Evolutionary conservation across 2,329 filamentous ascomycete genomes (phyloP).

Genomic region (Pseudopithomyces maydicus): DNA sequence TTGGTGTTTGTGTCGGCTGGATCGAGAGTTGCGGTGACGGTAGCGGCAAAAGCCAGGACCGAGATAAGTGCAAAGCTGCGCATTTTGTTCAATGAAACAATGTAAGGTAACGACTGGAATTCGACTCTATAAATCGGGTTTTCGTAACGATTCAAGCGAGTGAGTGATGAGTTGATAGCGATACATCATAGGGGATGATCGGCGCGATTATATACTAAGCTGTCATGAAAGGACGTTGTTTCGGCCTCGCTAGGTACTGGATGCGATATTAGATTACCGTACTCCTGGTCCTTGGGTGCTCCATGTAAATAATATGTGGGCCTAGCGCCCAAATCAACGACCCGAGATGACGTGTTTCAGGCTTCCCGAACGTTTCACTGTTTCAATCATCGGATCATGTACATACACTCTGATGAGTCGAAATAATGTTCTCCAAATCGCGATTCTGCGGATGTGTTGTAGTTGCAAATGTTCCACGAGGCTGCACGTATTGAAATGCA

Average conservation of each 20-base stretch:
- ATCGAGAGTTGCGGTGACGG: slow-evolving; percentile 37
- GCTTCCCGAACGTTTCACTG: neutral
- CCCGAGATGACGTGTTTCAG: slow-evolving; percentile 1
- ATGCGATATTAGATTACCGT: neutral
- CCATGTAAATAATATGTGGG: slow-evolving; percentile 1
- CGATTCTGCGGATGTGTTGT: neutral
- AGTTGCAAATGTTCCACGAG: neutral
- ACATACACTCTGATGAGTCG: neutral
- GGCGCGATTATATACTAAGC: neutral
- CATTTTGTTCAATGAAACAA: neutral
- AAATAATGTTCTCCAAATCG: neutral
- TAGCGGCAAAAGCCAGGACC: neutral
- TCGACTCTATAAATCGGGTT: neutral
- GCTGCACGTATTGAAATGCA: neutral
- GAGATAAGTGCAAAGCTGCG: neutral
- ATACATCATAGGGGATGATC: neutral
- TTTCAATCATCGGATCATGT: neutral
- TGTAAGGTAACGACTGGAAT: neutral
- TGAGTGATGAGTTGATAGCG: neutral
- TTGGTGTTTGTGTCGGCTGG: slow-evolving; percentile 47
- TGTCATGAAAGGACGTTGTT: neutral
- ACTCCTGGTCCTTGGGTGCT: neutral
- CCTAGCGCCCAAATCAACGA: neutral
- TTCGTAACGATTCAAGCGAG: neutral
- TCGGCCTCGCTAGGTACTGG: neutral